A percentile compares a stretch with the other conserved stretches of the same genome.
Evolutionary conservation across 116 monocot genomes (phyloP).

Genomic region (Zostera marina): DNA sequence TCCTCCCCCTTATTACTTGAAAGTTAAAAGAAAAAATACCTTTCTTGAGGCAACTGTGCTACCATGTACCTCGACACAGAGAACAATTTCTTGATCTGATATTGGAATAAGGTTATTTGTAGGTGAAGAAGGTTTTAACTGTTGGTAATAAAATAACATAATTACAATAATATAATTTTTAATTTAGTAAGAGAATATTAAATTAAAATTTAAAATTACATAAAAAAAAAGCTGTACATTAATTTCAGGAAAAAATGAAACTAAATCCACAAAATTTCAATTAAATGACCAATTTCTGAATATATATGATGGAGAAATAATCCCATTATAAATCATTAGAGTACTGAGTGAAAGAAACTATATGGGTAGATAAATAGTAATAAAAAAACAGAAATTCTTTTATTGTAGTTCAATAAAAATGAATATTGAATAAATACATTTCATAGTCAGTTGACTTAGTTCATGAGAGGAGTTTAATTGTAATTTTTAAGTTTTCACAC

Average conservation of each 20-base stretch:
- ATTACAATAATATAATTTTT: neutral
- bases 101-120: slow-evolving; percentile 32
- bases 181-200: neutral
- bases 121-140: slow-evolving; percentile 35
- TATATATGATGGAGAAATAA: no score
- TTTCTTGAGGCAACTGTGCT: slow-evolving; percentile 22
- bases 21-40: slow-evolving; percentile 13
- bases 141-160: neutral
- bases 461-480: no score
- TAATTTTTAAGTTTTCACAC: no score
- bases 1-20: neutral
- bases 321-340: no score
- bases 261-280: neutral
- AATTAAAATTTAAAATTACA: neutral
- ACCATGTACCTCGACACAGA: slow-evolving; percentile 77
- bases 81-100: slow-evolving; percentile 47
- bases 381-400: no score
- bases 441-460: no score
- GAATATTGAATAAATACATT: no score
- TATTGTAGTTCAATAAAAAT: no score
- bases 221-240: neutral
- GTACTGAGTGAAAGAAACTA: no score
- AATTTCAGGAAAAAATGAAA: neutral
- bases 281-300: neutral
- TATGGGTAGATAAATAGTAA: no score